These are phyloP conservation scores for Colletotrichum sp. DNA, from an alignment of 2,329 filamentous ascomycete genomes.

Conservation along the genomic window DNA sequence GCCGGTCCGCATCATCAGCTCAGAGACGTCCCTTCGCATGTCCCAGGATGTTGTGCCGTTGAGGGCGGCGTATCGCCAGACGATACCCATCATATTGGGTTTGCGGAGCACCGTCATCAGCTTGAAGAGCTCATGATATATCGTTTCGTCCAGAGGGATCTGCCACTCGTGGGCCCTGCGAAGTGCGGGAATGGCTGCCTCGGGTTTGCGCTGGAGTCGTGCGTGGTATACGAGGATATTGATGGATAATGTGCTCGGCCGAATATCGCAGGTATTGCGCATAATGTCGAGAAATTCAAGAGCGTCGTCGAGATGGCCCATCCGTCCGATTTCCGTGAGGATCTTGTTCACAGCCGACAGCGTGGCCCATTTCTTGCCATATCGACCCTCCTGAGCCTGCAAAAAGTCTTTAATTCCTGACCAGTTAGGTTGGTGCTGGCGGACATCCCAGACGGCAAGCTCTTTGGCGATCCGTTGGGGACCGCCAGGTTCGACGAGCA, in stretches of 20 bases:
- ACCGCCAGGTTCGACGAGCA: conserved; percentile 42
- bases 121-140: conserved; percentile 42
- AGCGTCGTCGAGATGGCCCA: conserved; percentile 36
- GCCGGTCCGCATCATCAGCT: background rate
- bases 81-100: conserved; percentile 31
- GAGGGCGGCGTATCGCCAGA: conserved; percentile 38
- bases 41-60: conserved; percentile 25
- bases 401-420: conserved; percentile 43
- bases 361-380: conserved; percentile 52
- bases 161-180: conserved; percentile 22
- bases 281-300: conserved; percentile 30
- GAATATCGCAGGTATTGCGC: background rate
- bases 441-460: conserved; percentile 48
- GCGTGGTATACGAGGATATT: conserved; percentile 42
- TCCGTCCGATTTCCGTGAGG: conserved; percentile 46
- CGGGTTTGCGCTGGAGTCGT: conserved; percentile 30
- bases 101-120: conserved; percentile 37
- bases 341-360: conserved; percentile 39
- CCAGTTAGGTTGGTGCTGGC: conserved; percentile 38
- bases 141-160: conserved; percentile 30
- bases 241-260: conserved; percentile 31
- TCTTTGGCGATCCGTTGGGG: conserved; percentile 42
- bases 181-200: conserved; percentile 35
- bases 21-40: conserved; percentile 30
- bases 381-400: conserved; percentile 42